A percentile compares a stretch with the other conserved stretches of the same genome.
Evolutionary conservation across 2,329 filamentous ascomycete species (phyloP).

Genomic region (Ceratocystis diversiconidia): DNA sequence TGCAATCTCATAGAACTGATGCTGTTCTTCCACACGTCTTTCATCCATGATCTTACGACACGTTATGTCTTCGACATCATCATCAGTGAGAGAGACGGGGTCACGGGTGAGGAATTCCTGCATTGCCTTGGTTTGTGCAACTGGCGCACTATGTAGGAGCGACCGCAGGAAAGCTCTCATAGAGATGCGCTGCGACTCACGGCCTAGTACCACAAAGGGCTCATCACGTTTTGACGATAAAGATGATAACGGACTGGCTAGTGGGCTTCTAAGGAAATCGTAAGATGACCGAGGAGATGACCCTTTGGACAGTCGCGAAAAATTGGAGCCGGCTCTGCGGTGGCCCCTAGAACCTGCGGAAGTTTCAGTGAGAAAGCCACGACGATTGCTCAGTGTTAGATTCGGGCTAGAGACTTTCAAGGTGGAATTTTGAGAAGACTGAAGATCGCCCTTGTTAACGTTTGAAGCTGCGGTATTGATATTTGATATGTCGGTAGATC

Average conservation of each 20-base stretch:
- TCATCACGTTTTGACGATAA: constrained; percentile 15
- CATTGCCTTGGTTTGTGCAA: constrained; percentile 72
- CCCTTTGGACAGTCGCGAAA: constrained; percentile 11
- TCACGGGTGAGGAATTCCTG: constrained; percentile 64
- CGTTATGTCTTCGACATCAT: constrained; percentile 70
- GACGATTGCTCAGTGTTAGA: constrained; percentile 1
- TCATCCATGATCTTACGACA: constrained; percentile 71
- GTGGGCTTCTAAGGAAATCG: constrained; percentile 15
- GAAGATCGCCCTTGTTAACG: constrained; percentile 1
- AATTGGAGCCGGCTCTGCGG: constrained; percentile 21
- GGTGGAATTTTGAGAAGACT: not conserved
- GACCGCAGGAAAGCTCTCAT: constrained; percentile 81
- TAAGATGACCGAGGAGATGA: constrained; percentile 19
- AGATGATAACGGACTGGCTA: constrained; percentile 13
- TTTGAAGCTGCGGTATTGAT: not conserved
- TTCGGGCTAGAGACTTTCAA: constrained; percentile 3
- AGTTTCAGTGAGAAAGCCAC: constrained; percentile 4
- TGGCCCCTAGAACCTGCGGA: constrained; percentile 19
- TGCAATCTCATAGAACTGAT: constrained; percentile 89
- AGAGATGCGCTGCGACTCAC: constrained; percentile 84
- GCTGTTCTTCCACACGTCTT: constrained; percentile 81
- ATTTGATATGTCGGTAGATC: constrained; percentile 48
- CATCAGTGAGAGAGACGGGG: constrained; percentile 62
- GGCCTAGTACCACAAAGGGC: constrained; percentile 39
- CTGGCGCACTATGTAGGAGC: constrained; percentile 68